These are phyloP conservation scores for Syncephalastrum sp. DNA, from an alignment of 371 early-diverging fungal species.

Conservation along the genomic window DNA sequence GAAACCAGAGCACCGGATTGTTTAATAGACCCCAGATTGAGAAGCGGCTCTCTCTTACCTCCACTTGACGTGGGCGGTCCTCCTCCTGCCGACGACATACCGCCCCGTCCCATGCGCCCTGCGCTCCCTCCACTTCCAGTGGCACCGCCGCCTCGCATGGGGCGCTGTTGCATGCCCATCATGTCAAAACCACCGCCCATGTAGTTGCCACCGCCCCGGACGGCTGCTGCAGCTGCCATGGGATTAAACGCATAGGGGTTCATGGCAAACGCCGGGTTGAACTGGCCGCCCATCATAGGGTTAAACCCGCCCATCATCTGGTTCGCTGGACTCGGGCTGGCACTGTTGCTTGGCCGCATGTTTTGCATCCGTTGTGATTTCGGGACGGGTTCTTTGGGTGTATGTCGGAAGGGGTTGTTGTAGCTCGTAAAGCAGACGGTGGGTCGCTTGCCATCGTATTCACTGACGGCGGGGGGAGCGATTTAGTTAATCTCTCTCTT, in stretches of 20 bases:
- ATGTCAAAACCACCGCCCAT: conserved; percentile 33
- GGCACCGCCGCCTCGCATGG: no score
- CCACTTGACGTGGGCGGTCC: conserved; percentile 27
- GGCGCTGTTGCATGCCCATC: conserved; percentile 27
- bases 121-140: conserved; percentile 16
- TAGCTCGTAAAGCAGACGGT: conserved; percentile 34
- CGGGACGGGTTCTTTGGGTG: conserved; percentile 45
- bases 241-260: conserved; percentile 32
- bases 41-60: conserved; percentile 9
- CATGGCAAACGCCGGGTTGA: conserved; percentile 18
- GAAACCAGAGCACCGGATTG: background rate
- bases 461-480: conserved; percentile 17
- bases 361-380: conserved; percentile 24
- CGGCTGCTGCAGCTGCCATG: conserved; percentile 17
- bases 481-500: background rate
- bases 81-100: conserved; percentile 20
- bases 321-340: conserved; percentile 8
- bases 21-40: conserved; percentile 1
- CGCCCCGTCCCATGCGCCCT: conserved; percentile 19
- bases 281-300: conserved; percentile 29
- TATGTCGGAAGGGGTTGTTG: conserved; percentile 47
- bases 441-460: conserved; percentile 38
- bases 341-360: conserved; percentile 1
- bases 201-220: conserved; percentile 24
- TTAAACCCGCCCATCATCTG: conserved; percentile 21